Percentiles rank a stretch among this genome's conserved stretches.
Conservation (phyloP, 73 alveolate species). For the Uronychia setigera region DNA sequence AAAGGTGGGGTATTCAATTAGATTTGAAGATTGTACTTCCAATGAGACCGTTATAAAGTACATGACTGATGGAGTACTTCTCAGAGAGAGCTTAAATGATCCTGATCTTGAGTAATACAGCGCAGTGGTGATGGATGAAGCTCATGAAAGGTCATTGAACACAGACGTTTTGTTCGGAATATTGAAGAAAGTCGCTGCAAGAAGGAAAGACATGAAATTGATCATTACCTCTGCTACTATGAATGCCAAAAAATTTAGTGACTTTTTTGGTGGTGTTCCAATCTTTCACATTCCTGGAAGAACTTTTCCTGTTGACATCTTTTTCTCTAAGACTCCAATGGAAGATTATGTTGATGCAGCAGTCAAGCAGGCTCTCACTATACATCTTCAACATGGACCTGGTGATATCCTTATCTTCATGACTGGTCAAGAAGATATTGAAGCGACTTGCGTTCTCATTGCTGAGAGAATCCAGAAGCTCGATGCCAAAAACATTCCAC, state of each 20-base stretch:
- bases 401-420: constrained; percentile 99
- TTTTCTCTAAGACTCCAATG: constrained; percentile 90
- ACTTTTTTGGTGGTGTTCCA: constrained; percentile 99
- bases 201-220: constrained; percentile 97
- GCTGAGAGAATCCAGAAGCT: constrained; percentile 92
- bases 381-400: constrained; percentile 94
- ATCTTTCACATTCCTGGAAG: constrained; percentile 99
- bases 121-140: constrained; percentile 99
- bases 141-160: constrained; percentile 99
- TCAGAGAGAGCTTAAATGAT: constrained; percentile 99
- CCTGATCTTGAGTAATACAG: constrained; percentile 97
- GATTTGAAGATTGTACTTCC: constrained; percentile 98
- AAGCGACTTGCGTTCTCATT: constrained; percentile 94
- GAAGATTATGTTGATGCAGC: constrained; percentile 99
- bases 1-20: constrained; percentile 98
- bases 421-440: constrained; percentile 99
- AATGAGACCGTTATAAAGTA: constrained; percentile 96
- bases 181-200: constrained; percentile 87
- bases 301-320: constrained; percentile 97
- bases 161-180: constrained; percentile 99
- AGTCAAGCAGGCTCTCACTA: constrained; percentile 97
- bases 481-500: constrained; percentile 88
- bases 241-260: constrained; percentile 98
- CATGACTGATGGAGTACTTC: constrained; percentile 99
- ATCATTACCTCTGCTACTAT: constrained; percentile 99